Evolutionary conservation across 2,329 filamentous ascomycete genomes (phyloP).

Genomic region (Aspergillus flavus): DNA sequence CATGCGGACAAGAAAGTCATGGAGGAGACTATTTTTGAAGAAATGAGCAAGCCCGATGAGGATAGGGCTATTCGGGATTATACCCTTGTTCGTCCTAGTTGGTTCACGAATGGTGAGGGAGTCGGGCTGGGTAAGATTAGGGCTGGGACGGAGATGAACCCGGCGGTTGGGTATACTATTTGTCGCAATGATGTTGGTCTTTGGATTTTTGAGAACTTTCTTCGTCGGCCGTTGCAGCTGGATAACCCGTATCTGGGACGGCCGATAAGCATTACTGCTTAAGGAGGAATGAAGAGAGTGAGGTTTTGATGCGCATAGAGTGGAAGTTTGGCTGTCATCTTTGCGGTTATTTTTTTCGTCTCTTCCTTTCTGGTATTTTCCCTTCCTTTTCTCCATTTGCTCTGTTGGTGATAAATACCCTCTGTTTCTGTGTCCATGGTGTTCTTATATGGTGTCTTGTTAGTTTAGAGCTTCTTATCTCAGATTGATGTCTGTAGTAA

Average conservation of each 20-base stretch:
- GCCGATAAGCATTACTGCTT: background rate
- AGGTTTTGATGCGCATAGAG: background rate
- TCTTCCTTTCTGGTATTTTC: background rate
- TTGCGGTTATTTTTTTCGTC: background rate
- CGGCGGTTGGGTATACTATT: conserved; percentile 38
- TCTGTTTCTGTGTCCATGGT: background rate
- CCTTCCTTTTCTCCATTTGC: background rate
- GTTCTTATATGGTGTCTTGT: background rate
- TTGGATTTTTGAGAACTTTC: conserved; percentile 33
- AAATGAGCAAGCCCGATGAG: conserved; percentile 21
- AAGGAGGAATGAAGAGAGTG: background rate
- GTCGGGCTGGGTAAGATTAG: conserved; percentile 30
- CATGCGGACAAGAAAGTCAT: conserved; percentile 44
- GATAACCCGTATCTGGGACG: background rate
- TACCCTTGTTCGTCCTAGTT: conserved; percentile 37
- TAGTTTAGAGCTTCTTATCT: background rate
- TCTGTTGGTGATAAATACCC: background rate
- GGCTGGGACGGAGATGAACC: conserved; percentile 31
- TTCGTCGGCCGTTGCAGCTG: background rate
- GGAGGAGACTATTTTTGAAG: conserved; percentile 30
- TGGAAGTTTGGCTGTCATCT: background rate
- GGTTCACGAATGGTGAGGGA: conserved; percentile 37
- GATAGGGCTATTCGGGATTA: conserved; percentile 17
- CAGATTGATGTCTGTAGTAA: background rate
- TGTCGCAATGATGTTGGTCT: conserved; percentile 37